Evolutionary conservation across 805 yeast genomes (phyloP), one percentile per base, ranked within the genome.

Genomic region (Kodamaea neixiangensis): DNA sequence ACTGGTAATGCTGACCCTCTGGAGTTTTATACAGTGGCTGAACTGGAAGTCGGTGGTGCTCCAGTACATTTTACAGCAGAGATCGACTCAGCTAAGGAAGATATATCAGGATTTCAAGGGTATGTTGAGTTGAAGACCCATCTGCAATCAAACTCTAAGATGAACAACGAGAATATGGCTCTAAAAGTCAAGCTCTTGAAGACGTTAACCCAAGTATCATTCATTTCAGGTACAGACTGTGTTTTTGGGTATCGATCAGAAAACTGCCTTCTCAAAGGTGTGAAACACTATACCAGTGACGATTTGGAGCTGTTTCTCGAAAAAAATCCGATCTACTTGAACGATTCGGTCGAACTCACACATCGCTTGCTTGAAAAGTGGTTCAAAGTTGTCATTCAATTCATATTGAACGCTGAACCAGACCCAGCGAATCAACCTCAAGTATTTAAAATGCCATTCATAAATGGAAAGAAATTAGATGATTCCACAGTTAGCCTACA

Each of bases 61-160:
- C 50, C 56, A 2, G 46, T 61, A 6, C 41, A 53, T 7, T 61
- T 54, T 46, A 56, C 65, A 4, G 67, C 68, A 4, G 68, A 64
- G 45, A 56, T 64, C 9, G 68, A 64, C 52, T n/a, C 35, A 17
- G 40, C 22, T 22, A 38, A 11, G 31, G 46, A 17, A 6, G 44
- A 41, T 4, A 25, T 41, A 7, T 35, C 52, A 2, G 54, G 54
- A 1, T 42, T 54, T 13, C 39, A 19, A 7, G 48, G 54, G 41
- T 62, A 62, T 41, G 58, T 63, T 2, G 68, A 64, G 51, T 52
- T 64, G 22, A 64, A 64, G 39, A 61, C 68, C 1, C 67, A 63
- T 47, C 38, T 33, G 43, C 54, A 40, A 22, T 41, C 48, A 7
- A 39, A 48, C 19, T 39, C 51, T 1, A 44, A 44, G 29, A 20